Evolutionary conservation across 2,329 filamentous ascomycete species (phyloP).

Genomic region (Thermochaetoides dissita): DNA sequence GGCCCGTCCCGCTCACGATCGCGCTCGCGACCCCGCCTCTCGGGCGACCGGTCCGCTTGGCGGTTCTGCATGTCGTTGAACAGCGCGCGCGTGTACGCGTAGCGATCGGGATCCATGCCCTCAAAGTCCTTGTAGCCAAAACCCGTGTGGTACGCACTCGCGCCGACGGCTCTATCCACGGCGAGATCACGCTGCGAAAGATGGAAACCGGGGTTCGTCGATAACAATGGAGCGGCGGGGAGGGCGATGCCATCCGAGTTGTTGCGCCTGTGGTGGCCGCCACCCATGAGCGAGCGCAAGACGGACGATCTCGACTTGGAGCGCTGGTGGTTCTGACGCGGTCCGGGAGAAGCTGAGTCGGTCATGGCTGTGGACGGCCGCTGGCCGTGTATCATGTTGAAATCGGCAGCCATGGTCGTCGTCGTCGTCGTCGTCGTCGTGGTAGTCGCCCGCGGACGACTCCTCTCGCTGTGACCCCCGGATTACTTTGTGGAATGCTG

Average conservation of each 20-base stretch:
- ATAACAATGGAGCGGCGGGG: slow-evolving; percentile 17
- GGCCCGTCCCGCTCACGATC: background rate
- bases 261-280: slow-evolving; percentile 28
- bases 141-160: slow-evolving; percentile 7
- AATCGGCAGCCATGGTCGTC: too few relatives aligned
- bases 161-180: slow-evolving; percentile 4
- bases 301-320: slow-evolving; percentile 38
- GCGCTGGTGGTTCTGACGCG: slow-evolving; percentile 23
- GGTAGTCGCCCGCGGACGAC: too few relatives aligned
- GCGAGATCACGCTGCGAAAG: slow-evolving; percentile 8
- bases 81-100: slow-evolving; percentile 27
- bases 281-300: slow-evolving; percentile 31
- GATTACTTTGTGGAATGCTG: too few relatives aligned
- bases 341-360: background rate
- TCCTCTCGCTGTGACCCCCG: too few relatives aligned
- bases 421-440: too few relatives aligned
- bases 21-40: slow-evolving; percentile 5
- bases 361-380: background rate
- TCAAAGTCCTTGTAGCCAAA: slow-evolving; percentile 7
- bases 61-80: slow-evolving; percentile 45
- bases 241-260: slow-evolving; percentile 28
- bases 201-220: slow-evolving; percentile 18
- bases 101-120: slow-evolving; percentile 13
- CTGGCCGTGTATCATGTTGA: too few relatives aligned
- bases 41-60: slow-evolving; percentile 20